These are phyloP conservation scores for Boletus sp. DNA, from an alignment of 768 basidiomycete genomes.

Conservation along the genomic window DNA sequence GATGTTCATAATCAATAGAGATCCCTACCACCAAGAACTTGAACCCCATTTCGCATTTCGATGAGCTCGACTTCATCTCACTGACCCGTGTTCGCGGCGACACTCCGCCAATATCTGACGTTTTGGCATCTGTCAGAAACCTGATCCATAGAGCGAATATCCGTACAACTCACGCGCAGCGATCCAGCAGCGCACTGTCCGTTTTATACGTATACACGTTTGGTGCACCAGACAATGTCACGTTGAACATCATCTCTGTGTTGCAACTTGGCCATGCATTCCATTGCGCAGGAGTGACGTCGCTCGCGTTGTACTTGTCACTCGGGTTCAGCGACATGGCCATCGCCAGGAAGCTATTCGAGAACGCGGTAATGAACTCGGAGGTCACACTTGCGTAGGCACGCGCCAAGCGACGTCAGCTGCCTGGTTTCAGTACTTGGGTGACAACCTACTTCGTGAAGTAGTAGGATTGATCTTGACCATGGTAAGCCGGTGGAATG, in stretches of 20 bases:
- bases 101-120: constrained; percentile 3
- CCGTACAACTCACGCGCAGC: not conserved
- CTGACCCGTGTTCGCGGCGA: not conserved
- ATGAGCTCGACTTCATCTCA: not conserved
- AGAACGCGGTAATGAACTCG: constrained; percentile 7
- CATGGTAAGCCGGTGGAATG: constrained; percentile 2
- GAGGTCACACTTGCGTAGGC: not conserved
- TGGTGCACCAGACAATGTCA: constrained; percentile 1
- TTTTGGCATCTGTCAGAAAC: not conserved
- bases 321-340: not conserved
- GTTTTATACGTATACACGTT: not conserved
- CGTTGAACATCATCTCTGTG: constrained; percentile 10
- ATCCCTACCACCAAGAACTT: too few relatives aligned
- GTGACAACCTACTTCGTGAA: not conserved
- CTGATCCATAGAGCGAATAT: not conserved
- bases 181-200: not conserved
- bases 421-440: too few relatives aligned
- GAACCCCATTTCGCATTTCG: too few relatives aligned
- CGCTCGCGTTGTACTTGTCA: not conserved
- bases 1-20: too few relatives aligned
- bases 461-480: constrained; percentile 1
- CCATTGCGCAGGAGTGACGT: not conserved
- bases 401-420: not conserved
- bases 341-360: constrained; percentile 5
- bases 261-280: not conserved